A percentile compares a stretch with the other conserved stretches of the same genome.
These are phyloP conservation scores for Hermanozyma aechmeae DNA, from an alignment of 805 yeast species.

Conservation along the genomic window DNA sequence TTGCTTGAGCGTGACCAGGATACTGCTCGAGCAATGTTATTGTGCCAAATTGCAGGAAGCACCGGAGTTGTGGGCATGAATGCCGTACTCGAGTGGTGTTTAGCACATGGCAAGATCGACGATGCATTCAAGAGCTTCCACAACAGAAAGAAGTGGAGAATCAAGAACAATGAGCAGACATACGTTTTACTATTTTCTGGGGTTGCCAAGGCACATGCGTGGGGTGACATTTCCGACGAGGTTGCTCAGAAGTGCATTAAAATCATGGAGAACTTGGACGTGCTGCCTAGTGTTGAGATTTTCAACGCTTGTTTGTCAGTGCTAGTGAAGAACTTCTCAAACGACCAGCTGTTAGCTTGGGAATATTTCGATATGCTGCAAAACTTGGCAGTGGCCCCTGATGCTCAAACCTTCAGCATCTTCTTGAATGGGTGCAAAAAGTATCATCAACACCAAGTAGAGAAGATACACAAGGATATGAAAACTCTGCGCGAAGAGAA, in stretches of 20 bases:
- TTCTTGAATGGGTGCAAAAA: slow-evolving; percentile 25
- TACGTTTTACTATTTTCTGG: slow-evolving; percentile 28
- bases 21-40: slow-evolving; percentile 41
- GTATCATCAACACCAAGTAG: slow-evolving; percentile 9
- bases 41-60: slow-evolving; percentile 37
- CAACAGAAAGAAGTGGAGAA: slow-evolving; percentile 54
- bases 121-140: slow-evolving; percentile 42
- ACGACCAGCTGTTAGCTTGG: slow-evolving; percentile 30
- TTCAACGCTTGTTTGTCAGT: slow-evolving; percentile 30
- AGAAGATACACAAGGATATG: slow-evolving; percentile 6
- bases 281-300: slow-evolving; percentile 15
- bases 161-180: slow-evolving; percentile 41
- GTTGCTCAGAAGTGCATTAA: slow-evolving; percentile 13
- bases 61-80: slow-evolving; percentile 56
- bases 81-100: slow-evolving; percentile 42
- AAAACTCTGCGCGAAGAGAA: slow-evolving; percentile 12
- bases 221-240: slow-evolving; percentile 20
- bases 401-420: slow-evolving; percentile 29
- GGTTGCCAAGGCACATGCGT: slow-evolving; percentile 18
- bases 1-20: slow-evolving; percentile 41
- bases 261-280: slow-evolving; percentile 14
- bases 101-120: slow-evolving; percentile 32
- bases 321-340: slow-evolving; percentile 21
- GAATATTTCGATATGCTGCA: slow-evolving; percentile 21
- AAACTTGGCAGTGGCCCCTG: slow-evolving; percentile 13